Evolutionary conservation across 2,329 filamentous ascomycete species (phyloP).

Genomic region (Ophiostoma tasmaniense): DNA sequence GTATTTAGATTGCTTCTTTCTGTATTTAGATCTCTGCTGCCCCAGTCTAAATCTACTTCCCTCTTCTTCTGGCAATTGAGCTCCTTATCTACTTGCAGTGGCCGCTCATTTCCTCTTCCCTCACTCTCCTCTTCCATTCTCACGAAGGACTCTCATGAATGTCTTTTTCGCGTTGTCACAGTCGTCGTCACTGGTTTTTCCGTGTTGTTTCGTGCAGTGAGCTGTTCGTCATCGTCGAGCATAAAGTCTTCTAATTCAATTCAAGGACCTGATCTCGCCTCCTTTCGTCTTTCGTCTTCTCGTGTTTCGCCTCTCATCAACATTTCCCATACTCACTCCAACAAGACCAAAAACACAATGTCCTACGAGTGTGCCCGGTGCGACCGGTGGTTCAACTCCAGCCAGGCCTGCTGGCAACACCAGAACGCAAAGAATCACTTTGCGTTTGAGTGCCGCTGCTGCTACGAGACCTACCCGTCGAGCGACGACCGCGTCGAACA

Average conservation of each 20-base stretch:
- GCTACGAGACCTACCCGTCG: constrained; percentile 11
- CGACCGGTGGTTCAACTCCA: background rate
- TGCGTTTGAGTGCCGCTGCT: constrained; percentile 8
- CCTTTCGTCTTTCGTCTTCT: too few species aligned
- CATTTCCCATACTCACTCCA: too few species aligned
- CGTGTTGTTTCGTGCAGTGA: background rate
- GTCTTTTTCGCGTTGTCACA: background rate
- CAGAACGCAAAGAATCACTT: constrained; percentile 14
- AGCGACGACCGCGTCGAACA: background rate
- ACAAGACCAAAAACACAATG: background rate
- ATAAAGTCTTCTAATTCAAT: background rate
- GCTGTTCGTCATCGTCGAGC: background rate
- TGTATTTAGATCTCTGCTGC: too few species aligned
- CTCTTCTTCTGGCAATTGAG: too few species aligned
- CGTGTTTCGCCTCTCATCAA: too few species aligned
- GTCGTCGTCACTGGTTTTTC: background rate
- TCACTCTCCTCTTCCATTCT: background rate
- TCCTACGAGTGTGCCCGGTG: background rate
- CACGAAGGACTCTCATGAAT: too few species aligned
- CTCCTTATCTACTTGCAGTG: too few species aligned
- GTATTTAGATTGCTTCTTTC: too few species aligned
- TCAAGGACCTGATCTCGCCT: too few species aligned
- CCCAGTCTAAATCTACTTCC: too few species aligned
- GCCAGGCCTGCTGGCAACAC: constrained; percentile 1
- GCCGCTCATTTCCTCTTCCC: background rate